phyloP scores from a whole-genome alignment of 129 eudicot species.

The Helichrysum umbraculigerum region DNA sequence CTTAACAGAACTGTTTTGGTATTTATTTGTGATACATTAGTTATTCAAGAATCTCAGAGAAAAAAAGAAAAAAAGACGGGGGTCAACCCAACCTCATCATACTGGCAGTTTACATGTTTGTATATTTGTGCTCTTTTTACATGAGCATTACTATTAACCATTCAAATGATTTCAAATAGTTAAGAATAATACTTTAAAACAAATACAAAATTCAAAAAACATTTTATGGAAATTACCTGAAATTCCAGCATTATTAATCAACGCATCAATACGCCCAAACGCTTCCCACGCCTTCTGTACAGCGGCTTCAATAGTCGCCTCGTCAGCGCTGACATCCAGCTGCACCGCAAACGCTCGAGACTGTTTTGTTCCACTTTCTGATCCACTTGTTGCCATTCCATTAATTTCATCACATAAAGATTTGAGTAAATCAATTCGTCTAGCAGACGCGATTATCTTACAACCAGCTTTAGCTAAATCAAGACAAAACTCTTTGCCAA shows the following conservation, averaged over 20 bases:
- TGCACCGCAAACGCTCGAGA: slow-evolving; percentile 38
- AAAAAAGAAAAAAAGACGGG: too few relatives aligned
- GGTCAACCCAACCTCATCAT: not conserved
- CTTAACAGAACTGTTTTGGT: not conserved
- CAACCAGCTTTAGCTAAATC: slow-evolving; percentile 48
- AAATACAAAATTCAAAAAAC: too few relatives aligned
- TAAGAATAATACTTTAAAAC: too few relatives aligned
- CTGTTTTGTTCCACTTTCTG: not conserved
- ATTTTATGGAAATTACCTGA: slow-evolving; percentile 27
- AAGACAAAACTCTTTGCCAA: slow-evolving; percentile 42
- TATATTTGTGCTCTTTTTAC: not conserved
- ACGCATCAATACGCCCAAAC: slow-evolving; percentile 52
- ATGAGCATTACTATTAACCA: not conserved
- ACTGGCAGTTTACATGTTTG: not conserved
- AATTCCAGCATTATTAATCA: slow-evolving; percentile 45
- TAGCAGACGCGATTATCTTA: slow-evolving; percentile 43
- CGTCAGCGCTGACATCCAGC: slow-evolving; percentile 45
- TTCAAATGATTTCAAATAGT: not conserved
- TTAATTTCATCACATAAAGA: slow-evolving; percentile 39
- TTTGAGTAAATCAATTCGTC: slow-evolving; percentile 29
- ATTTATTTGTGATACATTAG: not conserved
- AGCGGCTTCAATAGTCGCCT: slow-evolving; percentile 42
- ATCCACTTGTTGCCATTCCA: not conserved
- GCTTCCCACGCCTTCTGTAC: slow-evolving; percentile 49
- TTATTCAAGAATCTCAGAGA: too few relatives aligned